These are phyloP conservation scores for Rutstroemia sp. DNA, from an alignment of 2,329 filamentous ascomycete species.

Conservation along the genomic window DNA sequence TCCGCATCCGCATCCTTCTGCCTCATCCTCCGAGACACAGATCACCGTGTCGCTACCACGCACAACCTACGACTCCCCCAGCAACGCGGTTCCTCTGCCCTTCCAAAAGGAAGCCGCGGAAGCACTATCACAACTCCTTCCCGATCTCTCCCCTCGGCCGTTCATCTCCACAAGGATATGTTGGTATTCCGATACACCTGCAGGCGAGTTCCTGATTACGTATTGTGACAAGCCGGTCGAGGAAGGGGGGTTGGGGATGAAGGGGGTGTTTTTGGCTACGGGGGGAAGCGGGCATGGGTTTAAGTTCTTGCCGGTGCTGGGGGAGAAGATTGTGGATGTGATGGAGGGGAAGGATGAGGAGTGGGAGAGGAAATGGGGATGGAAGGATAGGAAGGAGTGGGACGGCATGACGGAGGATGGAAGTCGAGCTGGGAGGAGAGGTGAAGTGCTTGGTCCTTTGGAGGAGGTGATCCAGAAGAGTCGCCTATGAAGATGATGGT, in stretches of 20 bases:
- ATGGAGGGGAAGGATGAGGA: conserved; percentile 33
- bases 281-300: conserved; percentile 44
- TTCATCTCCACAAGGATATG: conserved; percentile 48
- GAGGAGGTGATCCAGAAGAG: not conserved
- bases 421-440: conserved; percentile 22
- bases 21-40: not conserved
- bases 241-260: conserved; percentile 35
- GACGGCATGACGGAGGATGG: conserved; percentile 28
- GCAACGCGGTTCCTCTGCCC: conserved; percentile 18
- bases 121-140: conserved; percentile 38
- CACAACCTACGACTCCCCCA: conserved; percentile 18
- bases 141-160: conserved; percentile 42
- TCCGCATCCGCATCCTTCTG: conserved; percentile 13
- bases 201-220: conserved; percentile 55
- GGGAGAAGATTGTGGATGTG: conserved; percentile 36
- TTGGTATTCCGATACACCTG: conserved; percentile 59
- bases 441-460: not conserved
- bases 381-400: conserved; percentile 32
- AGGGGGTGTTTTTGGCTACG: conserved; percentile 41
- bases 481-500: not conserved
- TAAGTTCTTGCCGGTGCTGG: conserved; percentile 43
- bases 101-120: conserved; percentile 17
- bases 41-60: conserved; percentile 17
- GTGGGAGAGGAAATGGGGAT: conserved; percentile 46
- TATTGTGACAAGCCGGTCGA: conserved; percentile 29